Evolutionary conservation across 2,329 filamentous ascomycete genomes (phyloP).

Genomic region (Chaetomium strumarium): DNA sequence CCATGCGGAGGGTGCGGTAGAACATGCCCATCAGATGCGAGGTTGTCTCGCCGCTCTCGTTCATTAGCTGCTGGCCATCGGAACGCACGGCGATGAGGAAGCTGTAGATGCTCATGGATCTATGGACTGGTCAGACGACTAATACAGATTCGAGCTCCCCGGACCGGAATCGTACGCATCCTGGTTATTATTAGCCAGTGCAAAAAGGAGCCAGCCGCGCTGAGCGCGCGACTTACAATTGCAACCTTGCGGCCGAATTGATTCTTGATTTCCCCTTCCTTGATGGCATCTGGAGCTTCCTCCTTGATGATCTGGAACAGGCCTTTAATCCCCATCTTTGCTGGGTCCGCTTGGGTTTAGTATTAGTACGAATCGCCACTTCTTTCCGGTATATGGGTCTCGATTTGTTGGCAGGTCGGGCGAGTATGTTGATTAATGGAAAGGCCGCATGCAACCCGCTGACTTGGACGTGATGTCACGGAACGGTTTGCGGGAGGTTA

Average conservation of each 20-base stretch:
- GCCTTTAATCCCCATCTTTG: constrained; percentile 61
- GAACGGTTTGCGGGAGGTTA: neutral
- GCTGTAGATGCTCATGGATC: constrained; percentile 97
- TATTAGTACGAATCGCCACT: neutral
- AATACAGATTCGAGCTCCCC: neutral
- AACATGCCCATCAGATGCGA: constrained; percentile 99
- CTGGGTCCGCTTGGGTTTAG: neutral
- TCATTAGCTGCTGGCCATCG: constrained; percentile 93
- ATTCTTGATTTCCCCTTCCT: constrained; percentile 96
- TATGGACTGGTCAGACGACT: constrained; percentile 9
- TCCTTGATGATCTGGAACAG: constrained; percentile 80
- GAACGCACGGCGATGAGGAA: constrained; percentile 97
- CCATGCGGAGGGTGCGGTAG: constrained; percentile 95
- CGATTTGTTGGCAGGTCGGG: neutral
- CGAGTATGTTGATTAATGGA: constrained; percentile 32
- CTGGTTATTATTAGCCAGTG: constrained; percentile 31
- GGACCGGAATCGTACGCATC: constrained; percentile 44
- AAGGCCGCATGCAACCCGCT: neutral
- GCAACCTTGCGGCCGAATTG: constrained; percentile 98
- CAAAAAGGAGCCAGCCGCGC: neutral
- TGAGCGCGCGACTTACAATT: constrained; percentile 60
- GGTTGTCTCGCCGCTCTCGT: constrained; percentile 90
- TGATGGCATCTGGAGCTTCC: constrained; percentile 90
- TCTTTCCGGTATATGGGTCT: neutral
- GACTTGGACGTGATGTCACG: constrained; percentile 13